A percentile compares a stretch with the other conserved stretches of the same genome.
Evolutionary conservation across 2,329 filamentous ascomycete genomes (phyloP).

Genomic region (Botryotinia globosa): DNA sequence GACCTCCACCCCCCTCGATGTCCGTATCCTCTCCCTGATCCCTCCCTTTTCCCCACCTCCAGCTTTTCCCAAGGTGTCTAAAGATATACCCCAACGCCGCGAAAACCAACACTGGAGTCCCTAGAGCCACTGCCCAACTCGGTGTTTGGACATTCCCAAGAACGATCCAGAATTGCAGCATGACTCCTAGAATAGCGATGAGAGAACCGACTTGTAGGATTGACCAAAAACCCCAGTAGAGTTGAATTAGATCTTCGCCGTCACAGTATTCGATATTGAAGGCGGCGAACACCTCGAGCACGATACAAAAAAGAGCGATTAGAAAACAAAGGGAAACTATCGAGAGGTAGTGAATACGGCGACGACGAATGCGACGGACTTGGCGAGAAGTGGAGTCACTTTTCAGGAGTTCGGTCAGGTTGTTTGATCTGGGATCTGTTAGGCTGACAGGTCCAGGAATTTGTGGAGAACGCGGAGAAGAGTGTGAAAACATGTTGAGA

Average conservation of each 20-base stretch:
- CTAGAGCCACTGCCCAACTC: constrained; percentile 58
- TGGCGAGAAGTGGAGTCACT: constrained; percentile 14
- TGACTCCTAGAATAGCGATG: constrained; percentile 57
- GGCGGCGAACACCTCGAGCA: constrained; percentile 52
- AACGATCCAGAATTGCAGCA: constrained; percentile 51
- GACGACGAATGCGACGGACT: constrained; percentile 11
- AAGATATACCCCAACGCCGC: constrained; percentile 43
- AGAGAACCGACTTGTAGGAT: constrained; percentile 57
- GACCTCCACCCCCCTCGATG: not conserved
- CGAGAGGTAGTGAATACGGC: constrained; percentile 41
- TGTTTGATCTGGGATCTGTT: constrained; percentile 25
- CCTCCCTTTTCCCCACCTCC: not conserved
- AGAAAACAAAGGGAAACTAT: constrained; percentile 47
- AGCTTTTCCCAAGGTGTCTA: constrained; percentile 20
- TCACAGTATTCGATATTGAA: constrained; percentile 51
- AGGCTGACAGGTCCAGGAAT: not conserved
- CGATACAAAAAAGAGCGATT: constrained; percentile 45
- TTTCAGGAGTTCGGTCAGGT: constrained; percentile 24
- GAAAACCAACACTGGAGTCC: constrained; percentile 58
- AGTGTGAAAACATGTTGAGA: not conserved
- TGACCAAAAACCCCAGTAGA: constrained; percentile 62
- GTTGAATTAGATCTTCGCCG: constrained; percentile 55
- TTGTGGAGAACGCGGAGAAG: not conserved
- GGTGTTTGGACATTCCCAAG: constrained; percentile 51
- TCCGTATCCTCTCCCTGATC: not conserved